Base-by-base conservation (phyloP, 495 filamentous ascomycete species). In the Sabuloglossum arenarium region DNA sequence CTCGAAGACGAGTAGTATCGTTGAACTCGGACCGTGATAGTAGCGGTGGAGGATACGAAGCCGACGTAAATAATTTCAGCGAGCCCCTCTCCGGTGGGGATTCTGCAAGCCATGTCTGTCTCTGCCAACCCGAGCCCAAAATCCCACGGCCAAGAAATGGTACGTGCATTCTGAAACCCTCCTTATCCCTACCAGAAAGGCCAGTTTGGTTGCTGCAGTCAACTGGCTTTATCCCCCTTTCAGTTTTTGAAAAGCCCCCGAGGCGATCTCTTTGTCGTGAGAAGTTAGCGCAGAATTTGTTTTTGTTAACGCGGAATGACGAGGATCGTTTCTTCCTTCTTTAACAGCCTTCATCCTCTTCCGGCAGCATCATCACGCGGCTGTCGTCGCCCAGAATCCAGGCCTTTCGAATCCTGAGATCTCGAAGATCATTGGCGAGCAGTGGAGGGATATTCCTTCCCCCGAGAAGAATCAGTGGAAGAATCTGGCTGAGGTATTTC, bases 391-490 rank as follows among this genome's bases (percentile, higher is more conserved):
- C 11, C 79, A 85, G 61, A 75, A 96, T 64, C 91, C 89, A 6
- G 87, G 88, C 43, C 78, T 95, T 60, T 80, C 93, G 32, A 98
- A 98, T 68, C 91, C 91, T 5, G 88, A 98, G 52, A 94, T 98
- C 58, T 97, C 91, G 37, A 97, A 97, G 69, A 91, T 96, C 61
- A 94, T 97, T 63, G 91, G 93, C 45, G 82, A 89, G 63, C 81
- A 87, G 75, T 98, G 91, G 91, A 77, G 80, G 58, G 72, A 77
- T 59, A 78, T 88, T 59, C 71, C 81, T 4, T 73, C 82, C 31
- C 79, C 85, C n/a, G 74, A 78, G 28, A 94, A 94, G 68, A 76
- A 79, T 39, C 75, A 85, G 62, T 98, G 93, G 93, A 94, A 90
- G 66, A 73, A 72, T 56, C 75, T 95, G 14, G 93, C 91, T 59